These are phyloP conservation scores for Tolypocladium guangdongense DNA, from an alignment of 2,329 filamentous ascomycete species.

Conservation along the genomic window DNA sequence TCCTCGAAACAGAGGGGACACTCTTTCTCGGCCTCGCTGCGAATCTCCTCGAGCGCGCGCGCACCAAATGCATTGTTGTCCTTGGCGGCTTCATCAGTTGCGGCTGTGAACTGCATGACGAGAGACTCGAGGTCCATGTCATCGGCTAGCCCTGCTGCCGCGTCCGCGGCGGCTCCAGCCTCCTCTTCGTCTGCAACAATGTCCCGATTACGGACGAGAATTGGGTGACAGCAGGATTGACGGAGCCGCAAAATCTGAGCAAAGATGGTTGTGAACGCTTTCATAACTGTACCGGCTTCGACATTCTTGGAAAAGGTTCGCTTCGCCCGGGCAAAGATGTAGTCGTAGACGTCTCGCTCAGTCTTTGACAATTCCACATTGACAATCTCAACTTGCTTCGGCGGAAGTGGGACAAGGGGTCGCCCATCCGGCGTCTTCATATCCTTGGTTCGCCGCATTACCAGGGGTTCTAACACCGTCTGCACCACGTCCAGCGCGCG, in stretches of 20 bases:
- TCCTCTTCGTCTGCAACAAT: constrained; percentile 83
- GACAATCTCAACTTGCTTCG: constrained; percentile 74
- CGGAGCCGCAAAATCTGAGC: constrained; percentile 88
- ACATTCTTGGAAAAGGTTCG: constrained; percentile 76
- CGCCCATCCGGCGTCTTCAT: constrained; percentile 88
- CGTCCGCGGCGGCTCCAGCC: constrained; percentile 62
- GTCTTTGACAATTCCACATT: constrained; percentile 74
- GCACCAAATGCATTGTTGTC: constrained; percentile 62
- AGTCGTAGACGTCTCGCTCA: constrained; percentile 85
- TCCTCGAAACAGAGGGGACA: constrained; percentile 94
- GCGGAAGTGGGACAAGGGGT: constrained; percentile 67
- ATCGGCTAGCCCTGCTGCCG: constrained; percentile 71
- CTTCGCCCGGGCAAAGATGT: constrained; percentile 76
- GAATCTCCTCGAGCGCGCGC: constrained; percentile 81
- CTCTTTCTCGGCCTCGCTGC: constrained; percentile 77
- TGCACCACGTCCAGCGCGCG: constrained; percentile 93
- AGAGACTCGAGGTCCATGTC: constrained; percentile 91
- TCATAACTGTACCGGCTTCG: constrained; percentile 85
- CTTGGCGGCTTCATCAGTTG: constrained; percentile 50
- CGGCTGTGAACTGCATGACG: constrained; percentile 71
- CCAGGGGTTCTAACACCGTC: constrained; percentile 90
- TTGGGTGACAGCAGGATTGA: constrained; percentile 88
- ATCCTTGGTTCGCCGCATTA: constrained; percentile 88
- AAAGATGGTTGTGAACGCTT: constrained; percentile 94
- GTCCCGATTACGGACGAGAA: constrained; percentile 75